These are phyloP conservation scores for Dactylellina parvicollis DNA, from an alignment of 2,329 filamentous ascomycete species.

Conservation along the genomic window DNA sequence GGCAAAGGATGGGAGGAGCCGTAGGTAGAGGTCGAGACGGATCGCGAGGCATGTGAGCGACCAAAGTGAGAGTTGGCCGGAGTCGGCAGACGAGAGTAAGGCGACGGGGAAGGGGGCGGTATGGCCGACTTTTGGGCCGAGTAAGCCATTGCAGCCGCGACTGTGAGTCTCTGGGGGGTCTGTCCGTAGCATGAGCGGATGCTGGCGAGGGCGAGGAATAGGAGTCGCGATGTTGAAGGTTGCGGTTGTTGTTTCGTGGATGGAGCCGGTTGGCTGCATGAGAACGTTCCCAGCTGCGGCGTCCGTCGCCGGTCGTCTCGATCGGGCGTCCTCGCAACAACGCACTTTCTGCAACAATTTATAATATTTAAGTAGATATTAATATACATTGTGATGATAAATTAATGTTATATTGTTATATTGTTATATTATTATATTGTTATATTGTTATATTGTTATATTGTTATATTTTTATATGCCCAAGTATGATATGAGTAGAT, in stretches of 20 bases:
- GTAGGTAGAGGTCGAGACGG: constrained; percentile 33
- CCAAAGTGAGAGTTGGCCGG: constrained; percentile 36
- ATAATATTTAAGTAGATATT: too few species aligned
- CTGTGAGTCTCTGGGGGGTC: constrained; percentile 13
- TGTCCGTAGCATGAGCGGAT: constrained; percentile 31
- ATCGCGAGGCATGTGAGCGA: constrained; percentile 38
- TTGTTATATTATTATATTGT: too few species aligned
- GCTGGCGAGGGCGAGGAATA: constrained; percentile 3
- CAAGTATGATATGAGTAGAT: too few species aligned
- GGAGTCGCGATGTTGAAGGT: too few species aligned
- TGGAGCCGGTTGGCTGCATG: constrained; percentile 46
- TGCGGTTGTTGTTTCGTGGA: too few species aligned
- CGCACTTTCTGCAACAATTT: constrained; percentile 44
- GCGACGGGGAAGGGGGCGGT: constrained; percentile 46
- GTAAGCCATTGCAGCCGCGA: constrained; percentile 41
- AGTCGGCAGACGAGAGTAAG: constrained; percentile 46
- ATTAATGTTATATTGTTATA: too few species aligned
- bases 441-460: too few species aligned
- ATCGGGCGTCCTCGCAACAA: constrained; percentile 40
- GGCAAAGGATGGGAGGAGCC: constrained; percentile 45
- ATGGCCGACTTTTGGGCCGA: constrained; percentile 51
- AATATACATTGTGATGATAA: too few species aligned
- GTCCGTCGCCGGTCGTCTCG: constrained; percentile 29
- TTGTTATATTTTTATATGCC: too few species aligned
- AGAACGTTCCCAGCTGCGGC: too few species aligned